Base-by-base conservation (phyloP, 2,329 filamentous ascomycete genomes). In the Aspergillus fructus region DNA sequence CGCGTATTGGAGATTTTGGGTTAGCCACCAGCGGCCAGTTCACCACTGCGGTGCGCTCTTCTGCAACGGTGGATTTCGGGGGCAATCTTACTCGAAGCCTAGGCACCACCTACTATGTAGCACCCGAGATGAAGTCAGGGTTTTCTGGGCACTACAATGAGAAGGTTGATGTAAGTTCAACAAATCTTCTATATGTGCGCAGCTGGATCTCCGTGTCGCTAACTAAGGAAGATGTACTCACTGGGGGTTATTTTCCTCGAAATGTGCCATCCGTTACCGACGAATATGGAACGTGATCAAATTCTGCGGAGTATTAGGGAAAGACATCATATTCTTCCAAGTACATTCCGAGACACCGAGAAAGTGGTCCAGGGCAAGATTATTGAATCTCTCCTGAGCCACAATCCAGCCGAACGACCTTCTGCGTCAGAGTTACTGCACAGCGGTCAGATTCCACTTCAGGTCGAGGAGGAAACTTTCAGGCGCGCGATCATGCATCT, bases 201-300 rank as follows among this genome's bases (percentile, higher is more conserved):
- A 11, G 7, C 24, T n/a, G 8, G 12, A 13, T 17, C 17, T 47
- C 23, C 4, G 23, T 52, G 23, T 52, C 19, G 19, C 34, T 46
- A 48, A 58, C 24, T 45, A 13, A 21, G 15, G 21, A 21, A 73
- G 83, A 97, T 99, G 93, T 99, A 94, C 71, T 97, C 93, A 0
- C 81, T 99, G 42, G 94, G 94, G 0, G 90, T 99, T 62, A 97
- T 99, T 56, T 96, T 99, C 76, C 97, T 97, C 65, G 94, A 99
- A 74, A 99, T 99, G 94, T 96, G 90, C 68, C 80, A 85, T 63
- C 77, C 82, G 3, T 74, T 88, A 45, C 77, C 78, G 17, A 88
- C 86, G 1, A 80, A 77, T 2, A 88, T 87, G 83, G 86, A 89
- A 67, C 79, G 86, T 41, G 82, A 84, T 59, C 76, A 81, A 41